A percentile compares a stretch with the other conserved stretches of the same genome.
phyloP scores from a whole-genome alignment of 441 rosid species.

The Syzygium syzygioides region DNA sequence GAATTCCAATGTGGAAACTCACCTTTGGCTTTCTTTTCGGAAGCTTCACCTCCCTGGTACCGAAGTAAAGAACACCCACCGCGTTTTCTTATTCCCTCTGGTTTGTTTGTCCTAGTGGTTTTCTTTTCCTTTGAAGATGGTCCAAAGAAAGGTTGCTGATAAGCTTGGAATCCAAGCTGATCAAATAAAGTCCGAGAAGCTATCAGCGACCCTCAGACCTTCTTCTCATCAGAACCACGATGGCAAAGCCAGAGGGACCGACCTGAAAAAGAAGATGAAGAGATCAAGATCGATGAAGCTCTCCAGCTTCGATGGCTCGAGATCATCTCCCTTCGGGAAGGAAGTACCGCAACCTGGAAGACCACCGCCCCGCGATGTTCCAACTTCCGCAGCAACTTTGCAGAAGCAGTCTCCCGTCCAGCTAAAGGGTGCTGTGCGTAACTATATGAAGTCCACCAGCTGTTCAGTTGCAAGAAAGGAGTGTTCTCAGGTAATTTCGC shows the following conservation, averaged over 20 bases:
- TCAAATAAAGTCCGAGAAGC: conserved; percentile 38
- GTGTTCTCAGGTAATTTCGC: conserved; percentile 34
- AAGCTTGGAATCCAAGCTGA: conserved; percentile 51
- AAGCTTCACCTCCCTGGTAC: conserved; percentile 18
- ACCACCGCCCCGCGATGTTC: conserved; percentile 24
- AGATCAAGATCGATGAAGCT: conserved; percentile 49
- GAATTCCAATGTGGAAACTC: neutral
- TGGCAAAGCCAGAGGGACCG: conserved; percentile 57
- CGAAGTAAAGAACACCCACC: conserved; percentile 20
- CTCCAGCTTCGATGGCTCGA: conserved; percentile 30
- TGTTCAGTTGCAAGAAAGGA: conserved; percentile 81
- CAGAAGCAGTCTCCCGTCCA: conserved; percentile 31
- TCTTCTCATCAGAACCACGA: conserved; percentile 34
- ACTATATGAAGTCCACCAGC: conserved; percentile 86
- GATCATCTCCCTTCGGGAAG: conserved; percentile 22
- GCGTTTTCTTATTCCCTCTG: neutral
- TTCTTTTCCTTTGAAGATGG: conserved; percentile 50
- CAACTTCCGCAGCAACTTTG: conserved; percentile 8
- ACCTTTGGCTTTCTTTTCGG: conserved; percentile 16
- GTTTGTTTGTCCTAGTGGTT: conserved; percentile 17
- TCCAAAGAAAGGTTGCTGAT: conserved; percentile 53
- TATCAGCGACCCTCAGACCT: conserved; percentile 30
- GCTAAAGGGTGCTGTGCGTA: conserved; percentile 40
- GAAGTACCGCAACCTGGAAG: conserved; percentile 42
- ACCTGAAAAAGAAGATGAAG: conserved; percentile 73